Conservation (phyloP, 768 basidiomycete genomes). For the Tylopilus vinaceipallidus region DNA sequence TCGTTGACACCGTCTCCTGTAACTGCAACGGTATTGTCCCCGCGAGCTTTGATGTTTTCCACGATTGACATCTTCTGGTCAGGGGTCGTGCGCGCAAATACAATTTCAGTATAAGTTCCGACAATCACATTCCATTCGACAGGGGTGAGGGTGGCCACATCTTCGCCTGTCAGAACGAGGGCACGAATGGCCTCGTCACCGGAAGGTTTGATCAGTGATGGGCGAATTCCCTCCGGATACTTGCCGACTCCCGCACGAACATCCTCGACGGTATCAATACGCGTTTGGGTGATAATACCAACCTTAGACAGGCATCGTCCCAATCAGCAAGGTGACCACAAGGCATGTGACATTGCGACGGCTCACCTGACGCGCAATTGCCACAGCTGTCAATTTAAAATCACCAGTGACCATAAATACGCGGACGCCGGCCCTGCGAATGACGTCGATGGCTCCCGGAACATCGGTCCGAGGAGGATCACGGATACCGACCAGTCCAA, state of each 20-base stretch:
- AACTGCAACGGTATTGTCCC: conserved; percentile 49
- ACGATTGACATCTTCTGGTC: conserved; percentile 61
- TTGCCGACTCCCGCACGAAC: conserved; percentile 22
- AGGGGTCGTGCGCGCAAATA: conserved; percentile 54
- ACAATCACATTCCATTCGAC: conserved; percentile 41
- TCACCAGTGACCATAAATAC: conserved; percentile 61
- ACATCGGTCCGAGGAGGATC: conserved; percentile 56
- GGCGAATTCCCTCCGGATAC: conserved; percentile 14
- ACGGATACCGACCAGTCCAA: conserved; percentile 53
- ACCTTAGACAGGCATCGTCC: conserved; percentile 30
- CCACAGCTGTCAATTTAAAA: conserved; percentile 50
- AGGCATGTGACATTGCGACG: conserved; percentile 7
- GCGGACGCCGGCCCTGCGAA: conserved; percentile 48
- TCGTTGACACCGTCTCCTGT: conserved; percentile 61
- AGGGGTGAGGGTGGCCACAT: conserved; percentile 36
- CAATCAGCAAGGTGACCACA: conserved; percentile 1
- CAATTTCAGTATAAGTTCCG: conserved; percentile 41
- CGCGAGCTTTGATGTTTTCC: conserved; percentile 47
- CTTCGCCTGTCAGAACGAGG: conserved; percentile 45
- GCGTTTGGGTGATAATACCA: conserved; percentile 40
- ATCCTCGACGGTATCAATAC: conserved; percentile 34
- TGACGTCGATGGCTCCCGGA: conserved; percentile 44
- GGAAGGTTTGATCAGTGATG: conserved; percentile 33
- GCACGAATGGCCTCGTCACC: conserved; percentile 38
- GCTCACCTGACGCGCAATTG: conserved; percentile 46